Base-by-base conservation (phyloP, 805 yeast species). In the Metschnikowia lachancei region DNA sequence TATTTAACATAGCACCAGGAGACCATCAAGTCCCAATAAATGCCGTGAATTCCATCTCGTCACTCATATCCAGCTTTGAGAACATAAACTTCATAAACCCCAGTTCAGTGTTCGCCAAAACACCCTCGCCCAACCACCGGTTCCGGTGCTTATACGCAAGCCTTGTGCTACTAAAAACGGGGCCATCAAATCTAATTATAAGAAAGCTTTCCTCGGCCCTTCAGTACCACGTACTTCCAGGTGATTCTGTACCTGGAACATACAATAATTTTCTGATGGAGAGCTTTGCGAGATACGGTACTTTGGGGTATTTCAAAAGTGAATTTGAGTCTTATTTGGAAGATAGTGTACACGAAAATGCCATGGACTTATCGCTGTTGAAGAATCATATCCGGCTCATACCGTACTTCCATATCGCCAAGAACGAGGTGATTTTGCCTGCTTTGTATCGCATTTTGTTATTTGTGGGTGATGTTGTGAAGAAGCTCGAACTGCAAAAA, bases 41-140 rank as follows among this genome's bases (percentile, higher is more conserved):
- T 20, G 29, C 54, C 6, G 45, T 63, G 7, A 50, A 53, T 28
- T 62, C 68, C 0, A 41, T 60, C 11, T 39, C 49, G 6, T 40
- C 46, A 11, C 49, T 65, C 19, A 55, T 56, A 2, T 37, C 53
- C 1, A 47, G 54, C 28, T 50, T 61, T 9, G 57, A 59, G 28
- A 47, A 49, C 5, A 53, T 64, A 12, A 35, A 41, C 28, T 43
- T 56, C 34, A 36, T 57, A 19, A 60, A 58, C 34, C 55, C 53
- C 16, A 51, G 53, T 36, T 43, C 53, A 5, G 48, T 53, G 3
- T 24, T 53, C 16, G 36, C 46, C 10, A 37, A 17, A 24, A 7
- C 34, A 7, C 14, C 33, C 18, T 10, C 44, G 22, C 16, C 31
- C 5, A 47, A 38, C 39, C 39, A 35, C 26, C 22, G 34, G 9